phyloP scores from a whole-genome alignment of 352 stramenopile genomes.

The Phytopythium mirpurense region DNA sequence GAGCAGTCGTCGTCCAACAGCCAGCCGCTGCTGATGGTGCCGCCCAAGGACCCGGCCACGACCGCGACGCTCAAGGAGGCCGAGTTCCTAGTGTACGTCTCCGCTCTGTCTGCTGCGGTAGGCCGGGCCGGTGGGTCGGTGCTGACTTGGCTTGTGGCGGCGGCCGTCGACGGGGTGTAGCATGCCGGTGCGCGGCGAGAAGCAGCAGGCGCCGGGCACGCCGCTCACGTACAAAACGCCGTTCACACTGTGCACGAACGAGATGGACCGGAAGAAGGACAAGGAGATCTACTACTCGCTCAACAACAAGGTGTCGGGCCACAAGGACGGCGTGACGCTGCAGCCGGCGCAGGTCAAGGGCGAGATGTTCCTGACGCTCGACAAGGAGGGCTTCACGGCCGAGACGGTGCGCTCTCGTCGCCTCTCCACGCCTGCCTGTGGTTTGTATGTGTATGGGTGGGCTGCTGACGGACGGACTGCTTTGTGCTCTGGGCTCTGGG shows the following conservation, averaged over 20 bases:
- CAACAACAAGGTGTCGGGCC: constrained; percentile 66
- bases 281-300: constrained; percentile 47
- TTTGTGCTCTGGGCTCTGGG: no score
- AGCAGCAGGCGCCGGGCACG: constrained; percentile 35
- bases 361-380: constrained; percentile 64
- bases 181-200: constrained; percentile 39
- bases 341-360: constrained; percentile 47
- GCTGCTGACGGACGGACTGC: no score
- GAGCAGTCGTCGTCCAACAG: constrained; percentile 37
- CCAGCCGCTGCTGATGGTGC: constrained; percentile 42
- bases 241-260: constrained; percentile 62
- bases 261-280: constrained; percentile 14
- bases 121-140: background rate
- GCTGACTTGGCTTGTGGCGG: background rate
- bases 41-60: constrained; percentile 37
- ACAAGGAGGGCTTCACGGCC: constrained; percentile 44
- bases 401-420: constrained; percentile 22
- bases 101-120: background rate
- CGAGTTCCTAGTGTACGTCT: constrained; percentile 66
- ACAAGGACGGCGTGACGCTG: constrained; percentile 51
- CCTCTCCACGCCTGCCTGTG: no score
- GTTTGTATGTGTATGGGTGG: background rate
- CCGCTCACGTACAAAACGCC: constrained; percentile 58
- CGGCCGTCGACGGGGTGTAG: constrained; percentile 6
- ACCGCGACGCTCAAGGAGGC: constrained; percentile 43